These are phyloP conservation scores for Blastocystis sp. DNA, from an alignment of 352 stramenopile species.

Conservation along the genomic window DNA sequence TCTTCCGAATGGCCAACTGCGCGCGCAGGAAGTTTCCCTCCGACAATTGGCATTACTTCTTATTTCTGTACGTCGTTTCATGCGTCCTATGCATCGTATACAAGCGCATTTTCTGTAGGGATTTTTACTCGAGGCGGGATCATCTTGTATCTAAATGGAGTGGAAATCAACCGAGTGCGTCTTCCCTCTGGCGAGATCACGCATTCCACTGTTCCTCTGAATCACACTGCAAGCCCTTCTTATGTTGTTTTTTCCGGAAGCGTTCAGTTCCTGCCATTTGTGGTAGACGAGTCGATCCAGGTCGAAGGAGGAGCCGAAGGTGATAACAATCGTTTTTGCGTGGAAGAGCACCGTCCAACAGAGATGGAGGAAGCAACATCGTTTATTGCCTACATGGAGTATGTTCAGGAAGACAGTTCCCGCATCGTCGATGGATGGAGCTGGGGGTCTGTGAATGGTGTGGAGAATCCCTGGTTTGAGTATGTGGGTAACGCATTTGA, in stretches of 20 bases:
- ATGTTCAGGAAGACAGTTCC: neutral
- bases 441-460: neutral
- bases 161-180: conserved; percentile 14
- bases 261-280: conserved; percentile 39
- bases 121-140: neutral
- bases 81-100: neutral
- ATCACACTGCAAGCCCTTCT: neutral
- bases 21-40: neutral
- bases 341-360: conserved; percentile 18
- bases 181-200: neutral
- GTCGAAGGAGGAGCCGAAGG: neutral
- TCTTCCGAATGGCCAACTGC: neutral
- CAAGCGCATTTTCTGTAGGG: neutral
- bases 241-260: conserved; percentile 23
- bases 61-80: conserved; percentile 19
- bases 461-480: conserved; percentile 13
- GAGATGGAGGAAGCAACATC: neutral
- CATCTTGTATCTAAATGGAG: conserved; percentile 41
- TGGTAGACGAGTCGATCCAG: neutral
- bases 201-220: neutral
- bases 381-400: conserved; percentile 16
- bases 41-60: neutral
- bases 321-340: conserved; percentile 25
- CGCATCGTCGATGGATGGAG: neutral
- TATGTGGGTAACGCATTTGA: conserved; percentile 51